Evolutionary conservation across 805 yeast genomes (phyloP).

Genomic region (Yamadazyma scolyti): DNA sequence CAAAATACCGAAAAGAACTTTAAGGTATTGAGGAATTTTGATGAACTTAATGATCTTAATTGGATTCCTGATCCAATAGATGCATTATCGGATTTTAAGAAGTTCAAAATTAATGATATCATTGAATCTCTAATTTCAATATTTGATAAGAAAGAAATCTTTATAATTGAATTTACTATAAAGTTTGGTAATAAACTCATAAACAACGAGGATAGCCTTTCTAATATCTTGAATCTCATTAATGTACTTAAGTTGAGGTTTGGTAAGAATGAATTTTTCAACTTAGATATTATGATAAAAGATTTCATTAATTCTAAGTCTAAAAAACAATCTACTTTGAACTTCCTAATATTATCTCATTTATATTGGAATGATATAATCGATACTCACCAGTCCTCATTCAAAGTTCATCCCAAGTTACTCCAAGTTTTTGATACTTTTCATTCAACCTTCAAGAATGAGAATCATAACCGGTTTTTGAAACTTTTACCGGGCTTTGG

Average conservation of each 20-base stretch:
- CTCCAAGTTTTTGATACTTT: slow-evolving; percentile 39
- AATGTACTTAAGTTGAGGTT: slow-evolving; percentile 57
- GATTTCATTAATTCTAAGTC: slow-evolving; percentile 60
- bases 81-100: slow-evolving; percentile 80
- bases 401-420: slow-evolving; percentile 48
- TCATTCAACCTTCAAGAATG: slow-evolving; percentile 28
- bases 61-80: slow-evolving; percentile 90
- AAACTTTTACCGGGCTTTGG: slow-evolving; percentile 60
- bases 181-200: slow-evolving; percentile 59
- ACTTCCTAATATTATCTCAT: slow-evolving; percentile 66
- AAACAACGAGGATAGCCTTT: slow-evolving; percentile 29
- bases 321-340: slow-evolving; percentile 23
- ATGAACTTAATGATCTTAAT: slow-evolving; percentile 44
- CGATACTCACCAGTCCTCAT: slow-evolving; percentile 25
- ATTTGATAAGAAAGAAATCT: slow-evolving; percentile 64
- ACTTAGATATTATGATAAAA: slow-evolving; percentile 78
- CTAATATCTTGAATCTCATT: slow-evolving; percentile 35
- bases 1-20: slow-evolving; percentile 16
- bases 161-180: slow-evolving; percentile 60
- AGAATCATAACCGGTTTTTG: slow-evolving; percentile 58
- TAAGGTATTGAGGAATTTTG: slow-evolving; percentile 16
- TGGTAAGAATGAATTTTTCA: slow-evolving; percentile 62
- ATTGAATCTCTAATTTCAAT: slow-evolving; percentile 70
- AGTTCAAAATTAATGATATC: slow-evolving; percentile 57
- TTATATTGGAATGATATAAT: slow-evolving; percentile 60